phyloP scores from a whole-genome alignment of 495 filamentous ascomycete species.

The Pseudevernia furfuracea region DNA sequence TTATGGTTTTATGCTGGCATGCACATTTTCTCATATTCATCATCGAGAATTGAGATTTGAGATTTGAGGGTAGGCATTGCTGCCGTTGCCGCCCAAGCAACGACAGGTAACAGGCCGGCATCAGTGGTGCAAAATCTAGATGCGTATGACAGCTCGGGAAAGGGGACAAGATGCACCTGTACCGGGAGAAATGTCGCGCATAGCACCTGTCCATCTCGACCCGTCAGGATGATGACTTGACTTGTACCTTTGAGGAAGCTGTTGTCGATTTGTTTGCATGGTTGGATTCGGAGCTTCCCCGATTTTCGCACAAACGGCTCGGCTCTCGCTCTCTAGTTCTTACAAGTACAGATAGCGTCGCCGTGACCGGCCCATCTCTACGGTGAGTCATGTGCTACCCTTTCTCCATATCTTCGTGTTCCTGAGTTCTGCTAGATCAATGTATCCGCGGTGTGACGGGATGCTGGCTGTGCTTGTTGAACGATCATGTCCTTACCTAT shows the following conservation, averaged over 20 bases:
- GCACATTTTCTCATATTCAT: too few relatives aligned
- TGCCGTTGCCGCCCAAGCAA: too few relatives aligned
- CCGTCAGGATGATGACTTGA: background rate
- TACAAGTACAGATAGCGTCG: background rate
- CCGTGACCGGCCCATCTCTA: background rate
- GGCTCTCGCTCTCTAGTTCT: background rate
- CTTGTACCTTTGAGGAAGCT: background rate
- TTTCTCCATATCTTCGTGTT: background rate
- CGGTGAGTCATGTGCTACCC: constrained; percentile 3
- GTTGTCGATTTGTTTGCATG: background rate
- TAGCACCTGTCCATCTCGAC: too few relatives aligned
- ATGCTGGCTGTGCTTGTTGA: background rate
- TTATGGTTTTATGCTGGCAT: too few relatives aligned
- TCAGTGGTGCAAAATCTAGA: background rate
- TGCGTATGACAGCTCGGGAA: background rate
- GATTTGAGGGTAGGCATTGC: too few relatives aligned
- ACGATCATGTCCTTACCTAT: background rate
- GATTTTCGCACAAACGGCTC: background rate
- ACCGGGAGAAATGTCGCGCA: too few relatives aligned
- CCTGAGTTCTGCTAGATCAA: background rate
- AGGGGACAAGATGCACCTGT: too few relatives aligned
- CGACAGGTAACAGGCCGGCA: too few relatives aligned
- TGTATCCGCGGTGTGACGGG: background rate
- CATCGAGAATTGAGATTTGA: too few relatives aligned
- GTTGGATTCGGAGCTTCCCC: background rate